A percentile compares a stretch with the other conserved stretches of the same genome.
Conservation (phyloP, 2,329 filamentous ascomycete species). For the Trichoderma pleuroti region DNA sequence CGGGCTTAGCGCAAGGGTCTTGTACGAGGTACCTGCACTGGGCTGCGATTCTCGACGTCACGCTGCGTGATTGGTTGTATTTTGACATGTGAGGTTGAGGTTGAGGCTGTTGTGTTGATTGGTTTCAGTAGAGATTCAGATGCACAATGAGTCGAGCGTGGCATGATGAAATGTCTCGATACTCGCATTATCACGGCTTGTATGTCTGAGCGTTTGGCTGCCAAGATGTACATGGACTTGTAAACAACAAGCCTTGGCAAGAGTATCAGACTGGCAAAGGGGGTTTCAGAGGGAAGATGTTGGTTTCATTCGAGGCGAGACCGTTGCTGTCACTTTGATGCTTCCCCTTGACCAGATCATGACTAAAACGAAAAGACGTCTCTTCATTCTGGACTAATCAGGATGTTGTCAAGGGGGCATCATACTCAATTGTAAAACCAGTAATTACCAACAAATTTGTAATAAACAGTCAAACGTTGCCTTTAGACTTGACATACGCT, state of each 20-base stretch:
- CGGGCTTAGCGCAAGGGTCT: constrained; percentile 18
- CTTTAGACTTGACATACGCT: neutral
- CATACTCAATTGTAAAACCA: neutral
- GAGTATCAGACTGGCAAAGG: neutral
- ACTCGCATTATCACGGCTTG: neutral
- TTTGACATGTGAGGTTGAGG: neutral
- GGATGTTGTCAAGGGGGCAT: neutral
- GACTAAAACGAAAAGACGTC: neutral
- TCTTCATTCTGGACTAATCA: neutral
- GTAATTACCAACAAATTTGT: neutral
- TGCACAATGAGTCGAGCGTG: neutral
- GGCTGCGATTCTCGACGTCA: neutral
- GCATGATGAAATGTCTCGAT: neutral
- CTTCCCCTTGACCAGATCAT: neutral
- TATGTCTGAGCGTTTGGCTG: neutral
- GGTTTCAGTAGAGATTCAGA: too few species aligned
- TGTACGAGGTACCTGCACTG: constrained; percentile 2
- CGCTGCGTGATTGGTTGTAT: neutral
- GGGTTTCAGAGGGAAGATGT: neutral
- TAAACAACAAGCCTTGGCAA: neutral
- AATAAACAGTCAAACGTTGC: neutral
- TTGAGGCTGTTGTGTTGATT: neutral
- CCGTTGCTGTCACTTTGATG: neutral
- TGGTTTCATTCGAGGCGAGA: neutral
- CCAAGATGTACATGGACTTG: neutral